These are phyloP conservation scores for Penicillium sp. DNA, from an alignment of 2,329 filamentous ascomycete species.

Conservation along the genomic window DNA sequence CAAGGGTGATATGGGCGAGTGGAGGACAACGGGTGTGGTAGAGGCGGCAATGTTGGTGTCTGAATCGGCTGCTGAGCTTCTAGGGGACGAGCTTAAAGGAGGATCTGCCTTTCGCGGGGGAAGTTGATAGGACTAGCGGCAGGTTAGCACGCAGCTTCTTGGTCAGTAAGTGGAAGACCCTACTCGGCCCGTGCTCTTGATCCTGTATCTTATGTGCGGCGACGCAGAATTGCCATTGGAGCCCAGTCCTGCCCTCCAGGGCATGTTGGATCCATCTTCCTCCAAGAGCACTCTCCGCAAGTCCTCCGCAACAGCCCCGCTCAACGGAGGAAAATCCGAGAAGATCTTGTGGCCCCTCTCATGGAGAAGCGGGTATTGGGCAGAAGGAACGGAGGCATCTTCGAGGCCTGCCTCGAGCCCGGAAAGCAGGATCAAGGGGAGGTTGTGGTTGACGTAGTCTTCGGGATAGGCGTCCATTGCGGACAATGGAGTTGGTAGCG, in stretches of 20 bases:
- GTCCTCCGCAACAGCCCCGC: slow-evolving; percentile 59
- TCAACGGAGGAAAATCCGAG: slow-evolving; percentile 65
- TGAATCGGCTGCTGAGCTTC: slow-evolving; percentile 49
- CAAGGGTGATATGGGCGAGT: slow-evolving; percentile 87
- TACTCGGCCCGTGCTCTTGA: slow-evolving; percentile 77
- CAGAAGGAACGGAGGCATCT: slow-evolving; percentile 23
- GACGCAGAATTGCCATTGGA: slow-evolving; percentile 45
- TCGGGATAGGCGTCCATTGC: slow-evolving; percentile 46
- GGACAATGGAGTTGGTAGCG: slow-evolving; percentile 24
- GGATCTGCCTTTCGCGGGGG: slow-evolving; percentile 60
- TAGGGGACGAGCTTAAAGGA: slow-evolving; percentile 47
- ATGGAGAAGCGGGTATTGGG: slow-evolving; percentile 48
- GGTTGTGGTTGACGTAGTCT: slow-evolving; percentile 78
- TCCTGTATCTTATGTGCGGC: slow-evolving; percentile 53
- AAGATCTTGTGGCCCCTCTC: slow-evolving; percentile 59
- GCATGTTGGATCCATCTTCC: slow-evolving; percentile 58
- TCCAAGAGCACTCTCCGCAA: slow-evolving; percentile 62
- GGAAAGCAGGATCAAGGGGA: slow-evolving; percentile 76
- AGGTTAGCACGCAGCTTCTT: slow-evolving; percentile 14
- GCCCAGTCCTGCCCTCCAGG: slow-evolving; percentile 61
- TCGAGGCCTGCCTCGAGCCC: slow-evolving; percentile 55
- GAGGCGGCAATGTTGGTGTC: slow-evolving; percentile 31
- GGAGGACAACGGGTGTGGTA: slow-evolving; percentile 56
- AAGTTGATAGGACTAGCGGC: slow-evolving; percentile 48
- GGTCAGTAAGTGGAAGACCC: slow-evolving; percentile 33